These are phyloP conservation scores for Diplodia mutila DNA, from an alignment of 2,329 filamentous ascomycete genomes.

Conservation along the genomic window DNA sequence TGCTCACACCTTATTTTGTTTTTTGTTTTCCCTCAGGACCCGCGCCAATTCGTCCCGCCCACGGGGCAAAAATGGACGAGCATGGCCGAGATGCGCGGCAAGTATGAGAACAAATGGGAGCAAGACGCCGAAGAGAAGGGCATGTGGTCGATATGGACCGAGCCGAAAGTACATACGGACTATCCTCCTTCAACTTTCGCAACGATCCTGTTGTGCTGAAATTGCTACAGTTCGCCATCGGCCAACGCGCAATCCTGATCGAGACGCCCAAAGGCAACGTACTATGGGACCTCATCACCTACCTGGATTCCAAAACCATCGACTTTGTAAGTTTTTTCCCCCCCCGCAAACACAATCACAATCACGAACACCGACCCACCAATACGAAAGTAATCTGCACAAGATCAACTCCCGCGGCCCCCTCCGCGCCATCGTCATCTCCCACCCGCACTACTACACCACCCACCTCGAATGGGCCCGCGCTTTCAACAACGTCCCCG, in stretches of 20 bases:
- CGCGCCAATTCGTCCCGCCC: slow-evolving; percentile 70
- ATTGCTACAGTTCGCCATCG: slow-evolving; percentile 65
- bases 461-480: slow-evolving; percentile 75
- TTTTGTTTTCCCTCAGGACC: slow-evolving; percentile 45
- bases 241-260: slow-evolving; percentile 73
- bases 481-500: slow-evolving; percentile 65
- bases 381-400: neutral
- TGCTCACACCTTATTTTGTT: neutral
- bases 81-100: slow-evolving; percentile 50
- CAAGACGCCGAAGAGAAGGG: slow-evolving; percentile 50
- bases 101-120: slow-evolving; percentile 60
- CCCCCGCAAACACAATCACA: too few relatives aligned
- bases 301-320: slow-evolving; percentile 68
- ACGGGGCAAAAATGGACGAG: slow-evolving; percentile 69
- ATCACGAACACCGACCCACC: too few relatives aligned
- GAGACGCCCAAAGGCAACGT: slow-evolving; percentile 69
- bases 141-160: slow-evolving; percentile 51
- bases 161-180: slow-evolving; percentile 44
- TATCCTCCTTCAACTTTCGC: slow-evolving; percentile 38
- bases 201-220: neutral
- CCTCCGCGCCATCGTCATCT: slow-evolving; percentile 71
- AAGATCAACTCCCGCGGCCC: slow-evolving; percentile 65
- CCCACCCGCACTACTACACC: slow-evolving; percentile 81
- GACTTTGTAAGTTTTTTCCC: slow-evolving; percentile 36
- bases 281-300: slow-evolving; percentile 78